Base-by-base conservation (phyloP, 805 yeast genomes). In the Lipomyces lipofer region DNA sequence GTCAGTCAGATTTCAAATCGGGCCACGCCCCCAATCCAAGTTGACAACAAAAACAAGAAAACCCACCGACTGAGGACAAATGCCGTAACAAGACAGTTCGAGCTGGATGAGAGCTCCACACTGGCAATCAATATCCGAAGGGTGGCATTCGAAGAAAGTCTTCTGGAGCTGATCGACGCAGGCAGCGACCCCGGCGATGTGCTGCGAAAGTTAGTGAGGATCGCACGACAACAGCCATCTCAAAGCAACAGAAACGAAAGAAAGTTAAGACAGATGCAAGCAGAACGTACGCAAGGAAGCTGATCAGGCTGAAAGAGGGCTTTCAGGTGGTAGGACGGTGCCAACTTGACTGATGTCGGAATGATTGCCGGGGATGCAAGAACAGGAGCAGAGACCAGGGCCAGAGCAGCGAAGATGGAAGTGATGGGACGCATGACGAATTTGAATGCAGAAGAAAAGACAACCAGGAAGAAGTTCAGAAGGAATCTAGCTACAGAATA, bases 81-180 rank as follows among this genome's bases (percentile, higher is more conserved):
- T 57, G 17, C 61, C 61, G 30, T 57, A 57, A 51, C 61, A 57
- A 15, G 59, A 50, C 25, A 54, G 43, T 51, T 57, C 61, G 15
- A 57, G 59, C 51, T 57, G 60, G 17, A 49, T 47, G 8, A 57
- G 43, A 2, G 61, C 51, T 6, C 43, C 56, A 32, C 61, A 57
- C 39, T 57, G 61, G 29, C 61, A 57, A 38, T 57, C 60, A 19
- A 43, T 36, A 40, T 54, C 54, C n/a, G 38, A 12, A 2, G 50
- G 47, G 17, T 27, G 32, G 40, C 61, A 57, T 10, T 40, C 42
- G 27, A 57, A 57, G 28, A 57, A 55, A 10, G 46, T 10, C 15
- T 39, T 44, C 22, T 57, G 56, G 25, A 57, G 47, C 15, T 25
- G 43, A 42, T 57, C 52, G 21, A 57, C 61, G 29, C 61, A 57